Evolutionary conservation across 1,139 yeast species (phyloP).

Genomic region (Meyerozyma guilliermondii): DNA sequence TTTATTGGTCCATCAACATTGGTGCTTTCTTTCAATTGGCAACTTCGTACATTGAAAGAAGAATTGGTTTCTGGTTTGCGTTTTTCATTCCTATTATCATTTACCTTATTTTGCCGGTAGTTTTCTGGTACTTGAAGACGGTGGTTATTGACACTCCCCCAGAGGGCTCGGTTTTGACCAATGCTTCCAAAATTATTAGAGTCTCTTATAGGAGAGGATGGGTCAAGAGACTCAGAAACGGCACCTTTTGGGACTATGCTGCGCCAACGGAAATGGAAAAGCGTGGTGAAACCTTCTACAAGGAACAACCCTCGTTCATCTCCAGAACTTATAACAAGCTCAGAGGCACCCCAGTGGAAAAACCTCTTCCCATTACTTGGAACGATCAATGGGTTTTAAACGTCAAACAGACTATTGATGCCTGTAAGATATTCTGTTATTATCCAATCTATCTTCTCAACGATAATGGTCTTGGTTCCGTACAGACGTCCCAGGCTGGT

Average conservation of each 20-base stretch:
- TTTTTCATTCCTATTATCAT: slow-evolving; percentile 53
- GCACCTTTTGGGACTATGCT: slow-evolving; percentile 51
- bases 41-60: slow-evolving; percentile 66
- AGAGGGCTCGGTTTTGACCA: slow-evolving; percentile 45
- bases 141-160: slow-evolving; percentile 34
- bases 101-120: slow-evolving; percentile 44
- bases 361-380: slow-evolving; percentile 34
- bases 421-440: slow-evolving; percentile 59
- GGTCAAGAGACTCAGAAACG: slow-evolving; percentile 28
- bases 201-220: slow-evolving; percentile 37
- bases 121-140: slow-evolving; percentile 34
- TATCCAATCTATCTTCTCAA: slow-evolving; percentile 58
- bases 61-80: slow-evolving; percentile 76
- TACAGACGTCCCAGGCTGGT: slow-evolving; percentile 62
- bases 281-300: slow-evolving; percentile 26
- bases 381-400: slow-evolving; percentile 58
- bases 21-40: slow-evolving; percentile 79
- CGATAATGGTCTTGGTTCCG: slow-evolving; percentile 62
- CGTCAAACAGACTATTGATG: slow-evolving; percentile 50
- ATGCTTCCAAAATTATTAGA: slow-evolving; percentile 34
- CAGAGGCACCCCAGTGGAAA: neutral
- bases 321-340: neutral
- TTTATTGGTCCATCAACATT: slow-evolving; percentile 75
- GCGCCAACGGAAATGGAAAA: slow-evolving; percentile 44
- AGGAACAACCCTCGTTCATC: neutral